Evolutionary conservation across 345 rosid species (phyloP).

Genomic region (Hibiscus tridactylites): DNA sequence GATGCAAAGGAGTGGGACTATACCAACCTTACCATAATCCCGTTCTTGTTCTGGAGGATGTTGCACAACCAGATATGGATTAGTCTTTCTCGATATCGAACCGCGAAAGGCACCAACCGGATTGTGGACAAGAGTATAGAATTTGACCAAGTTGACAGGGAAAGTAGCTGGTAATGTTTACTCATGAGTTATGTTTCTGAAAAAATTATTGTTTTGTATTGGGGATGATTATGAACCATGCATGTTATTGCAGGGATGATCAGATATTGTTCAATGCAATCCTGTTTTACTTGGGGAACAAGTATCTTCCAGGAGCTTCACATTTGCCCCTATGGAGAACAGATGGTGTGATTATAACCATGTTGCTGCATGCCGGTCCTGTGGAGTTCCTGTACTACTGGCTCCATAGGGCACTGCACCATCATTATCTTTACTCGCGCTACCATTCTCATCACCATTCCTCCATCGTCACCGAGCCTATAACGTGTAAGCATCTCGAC

Average conservation of each 20-base stretch:
- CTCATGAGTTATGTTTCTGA: not conserved
- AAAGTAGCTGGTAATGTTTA: slow-evolving; percentile 28
- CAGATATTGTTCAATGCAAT: slow-evolving; percentile 55
- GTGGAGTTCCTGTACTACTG: slow-evolving; percentile 82
- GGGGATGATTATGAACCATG: too few relatives aligned
- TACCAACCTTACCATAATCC: slow-evolving; percentile 23
- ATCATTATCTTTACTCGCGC: slow-evolving; percentile 73
- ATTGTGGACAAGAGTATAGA: slow-evolving; percentile 64
- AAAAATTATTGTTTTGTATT: not conserved
- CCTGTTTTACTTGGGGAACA: slow-evolving; percentile 23
- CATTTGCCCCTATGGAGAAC: slow-evolving; percentile 51
- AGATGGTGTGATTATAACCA: slow-evolving; percentile 40
- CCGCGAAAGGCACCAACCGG: slow-evolving; percentile 49
- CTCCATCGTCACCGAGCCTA: slow-evolving; percentile 83
- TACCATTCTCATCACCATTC: slow-evolving; percentile 90
- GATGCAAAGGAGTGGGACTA: slow-evolving; percentile 34
- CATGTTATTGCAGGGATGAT: slow-evolving; percentile 23
- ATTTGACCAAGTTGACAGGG: slow-evolving; percentile 73
- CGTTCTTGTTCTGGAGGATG: slow-evolving; percentile 42
- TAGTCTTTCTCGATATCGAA: slow-evolving; percentile 48
- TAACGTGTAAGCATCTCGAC: slow-evolving; percentile 37
- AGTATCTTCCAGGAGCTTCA: slow-evolving; percentile 14
- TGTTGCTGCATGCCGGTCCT: slow-evolving; percentile 54
- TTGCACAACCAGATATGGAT: slow-evolving; percentile 72
- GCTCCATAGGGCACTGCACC: slow-evolving; percentile 75